phyloP scores from a whole-genome alignment of 495 filamentous ascomycete species.

The Tirmania nivea region DNA sequence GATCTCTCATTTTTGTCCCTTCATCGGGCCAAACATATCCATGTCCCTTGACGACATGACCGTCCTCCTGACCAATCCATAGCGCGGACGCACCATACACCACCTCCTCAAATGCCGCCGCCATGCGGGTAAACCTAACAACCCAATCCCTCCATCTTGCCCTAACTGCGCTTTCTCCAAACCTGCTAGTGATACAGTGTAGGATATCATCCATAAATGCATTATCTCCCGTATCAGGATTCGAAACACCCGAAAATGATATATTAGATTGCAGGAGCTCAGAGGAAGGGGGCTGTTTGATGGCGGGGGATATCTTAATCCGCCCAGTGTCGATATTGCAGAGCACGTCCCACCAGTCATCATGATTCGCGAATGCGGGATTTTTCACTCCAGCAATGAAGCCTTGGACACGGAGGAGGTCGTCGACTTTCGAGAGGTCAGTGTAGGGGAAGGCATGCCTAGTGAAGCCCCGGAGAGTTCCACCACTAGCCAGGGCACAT shows the following conservation, averaged over 20 bases:
- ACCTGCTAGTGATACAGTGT: conserved; percentile 58
- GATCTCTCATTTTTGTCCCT: conserved; percentile 51
- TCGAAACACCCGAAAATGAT: neutral
- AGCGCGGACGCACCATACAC: conserved; percentile 81
- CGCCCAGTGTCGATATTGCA: conserved; percentile 82
- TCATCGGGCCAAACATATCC: conserved; percentile 92
- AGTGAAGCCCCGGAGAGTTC: conserved; percentile 80
- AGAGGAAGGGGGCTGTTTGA: conserved; percentile 10
- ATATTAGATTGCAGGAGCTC: conserved; percentile 1
- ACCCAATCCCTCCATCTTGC: conserved; percentile 83
- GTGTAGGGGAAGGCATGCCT: conserved; percentile 98
- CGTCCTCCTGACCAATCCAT: conserved; percentile 60
- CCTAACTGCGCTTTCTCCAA: conserved; percentile 75
- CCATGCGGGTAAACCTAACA: conserved; percentile 69
- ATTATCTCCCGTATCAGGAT: conserved; percentile 51
- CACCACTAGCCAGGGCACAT: conserved; percentile 84
- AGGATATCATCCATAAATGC: conserved; percentile 74
- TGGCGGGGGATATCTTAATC: conserved; percentile 55
- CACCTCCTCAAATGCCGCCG: conserved; percentile 82
- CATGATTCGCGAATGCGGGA: conserved; percentile 80
- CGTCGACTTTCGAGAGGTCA: conserved; percentile 92
- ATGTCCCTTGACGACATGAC: conserved; percentile 52
- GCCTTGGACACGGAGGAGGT: conserved; percentile 66
- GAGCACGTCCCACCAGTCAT: conserved; percentile 94
- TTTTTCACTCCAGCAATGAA: conserved; percentile 98